Evolutionary conservation across 1,284 basidiomycete species (phyloP).

Genomic region (Heterobasidion annosum): DNA sequence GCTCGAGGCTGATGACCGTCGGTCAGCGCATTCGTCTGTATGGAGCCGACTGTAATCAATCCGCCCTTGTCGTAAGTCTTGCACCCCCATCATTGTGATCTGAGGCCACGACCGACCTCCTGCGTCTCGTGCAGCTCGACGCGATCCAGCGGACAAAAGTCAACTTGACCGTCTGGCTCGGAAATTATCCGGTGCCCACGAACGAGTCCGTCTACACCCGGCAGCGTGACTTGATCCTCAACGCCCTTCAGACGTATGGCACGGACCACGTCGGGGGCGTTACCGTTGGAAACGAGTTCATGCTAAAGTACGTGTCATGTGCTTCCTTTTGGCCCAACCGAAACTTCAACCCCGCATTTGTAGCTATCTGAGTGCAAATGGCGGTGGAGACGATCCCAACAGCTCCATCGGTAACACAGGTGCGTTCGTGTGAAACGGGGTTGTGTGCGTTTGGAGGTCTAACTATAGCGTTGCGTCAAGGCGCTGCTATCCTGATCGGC

Average conservation of each 20-base stretch:
- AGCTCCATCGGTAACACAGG: slow-evolving; percentile 42
- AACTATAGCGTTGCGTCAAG: neutral
- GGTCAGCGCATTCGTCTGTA: slow-evolving; percentile 44
- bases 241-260: slow-evolving; percentile 74
- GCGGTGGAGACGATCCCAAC: slow-evolving; percentile 34
- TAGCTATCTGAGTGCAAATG: slow-evolving; percentile 46
- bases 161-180: slow-evolving; percentile 81
- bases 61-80: slow-evolving; percentile 36
- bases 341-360: neutral
- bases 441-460: neutral
- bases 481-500: slow-evolving; percentile 45
- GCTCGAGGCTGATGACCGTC: neutral
- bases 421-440: neutral
- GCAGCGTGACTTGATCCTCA: slow-evolving; percentile 61
- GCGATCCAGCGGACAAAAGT: slow-evolving; percentile 87
- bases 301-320: slow-evolving; percentile 52
- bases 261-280: slow-evolving; percentile 71
- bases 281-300: slow-evolving; percentile 78
- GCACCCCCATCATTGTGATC: neutral
- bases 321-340: neutral
- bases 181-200: slow-evolving; percentile 60
- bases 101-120: neutral
- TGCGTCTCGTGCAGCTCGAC: slow-evolving; percentile 37
- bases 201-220: slow-evolving; percentile 65
- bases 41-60: slow-evolving; percentile 51